Evolutionary conservation across 768 basidiomycete species (phyloP).

Genomic region (Suillus placidus): DNA sequence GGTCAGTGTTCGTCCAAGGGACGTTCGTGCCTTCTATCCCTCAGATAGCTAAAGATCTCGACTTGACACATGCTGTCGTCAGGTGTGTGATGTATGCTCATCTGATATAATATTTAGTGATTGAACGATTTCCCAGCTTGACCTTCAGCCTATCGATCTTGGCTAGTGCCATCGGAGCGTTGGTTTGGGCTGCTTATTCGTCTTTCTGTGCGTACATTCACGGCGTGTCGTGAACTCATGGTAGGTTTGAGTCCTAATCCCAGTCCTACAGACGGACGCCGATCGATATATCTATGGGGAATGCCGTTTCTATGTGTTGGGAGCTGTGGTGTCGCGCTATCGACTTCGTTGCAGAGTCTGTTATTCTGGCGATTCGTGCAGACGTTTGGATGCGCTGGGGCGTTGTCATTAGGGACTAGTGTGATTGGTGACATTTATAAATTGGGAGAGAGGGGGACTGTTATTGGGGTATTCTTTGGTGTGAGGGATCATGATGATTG

Average conservation of each 20-base stretch:
- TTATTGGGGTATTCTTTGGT: constrained; percentile 60
- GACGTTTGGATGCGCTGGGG: constrained; percentile 64
- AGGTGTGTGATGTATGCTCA: constrained; percentile 37
- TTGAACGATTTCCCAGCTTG: constrained; percentile 33
- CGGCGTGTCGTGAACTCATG: background rate
- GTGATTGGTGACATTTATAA: constrained; percentile 69
- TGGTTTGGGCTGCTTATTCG: constrained; percentile 54
- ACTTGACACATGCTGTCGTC: constrained; percentile 55
- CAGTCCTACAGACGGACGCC: constrained; percentile 57
- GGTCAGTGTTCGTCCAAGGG: constrained; percentile 64
- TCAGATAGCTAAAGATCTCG: constrained; percentile 61
- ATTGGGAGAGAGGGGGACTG: constrained; percentile 60
- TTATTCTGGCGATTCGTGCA: constrained; percentile 68
- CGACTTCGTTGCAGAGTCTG: constrained; percentile 47
- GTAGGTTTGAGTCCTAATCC: background rate
- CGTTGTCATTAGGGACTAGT: constrained; percentile 54
- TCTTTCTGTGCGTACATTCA: constrained; percentile 46
- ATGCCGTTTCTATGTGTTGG: constrained; percentile 62
- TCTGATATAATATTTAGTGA: background rate
- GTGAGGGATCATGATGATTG: constrained; percentile 34
- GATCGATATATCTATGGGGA: constrained; percentile 57
- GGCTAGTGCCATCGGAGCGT: constrained; percentile 44
- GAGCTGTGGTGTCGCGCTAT: constrained; percentile 59
- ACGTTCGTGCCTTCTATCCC: constrained; percentile 73
- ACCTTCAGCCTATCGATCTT: constrained; percentile 55